Conservation (phyloP, 2,329 filamentous ascomycete species). For the Pyrenochaeta sp. region DNA sequence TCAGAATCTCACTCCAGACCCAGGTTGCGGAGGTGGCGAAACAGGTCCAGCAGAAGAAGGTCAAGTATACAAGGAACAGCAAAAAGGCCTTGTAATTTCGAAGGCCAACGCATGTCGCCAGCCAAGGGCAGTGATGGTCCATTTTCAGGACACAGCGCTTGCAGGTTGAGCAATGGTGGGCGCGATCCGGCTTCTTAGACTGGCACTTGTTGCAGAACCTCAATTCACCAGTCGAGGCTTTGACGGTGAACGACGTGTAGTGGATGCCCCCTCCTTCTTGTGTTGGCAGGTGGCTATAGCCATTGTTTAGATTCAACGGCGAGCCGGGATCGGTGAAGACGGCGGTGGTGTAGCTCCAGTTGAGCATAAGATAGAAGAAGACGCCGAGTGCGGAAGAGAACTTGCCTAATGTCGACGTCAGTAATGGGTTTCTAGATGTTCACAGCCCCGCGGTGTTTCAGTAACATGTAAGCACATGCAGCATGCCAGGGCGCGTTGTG, state of each 20-base stretch:
- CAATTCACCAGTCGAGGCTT: conserved; percentile 78
- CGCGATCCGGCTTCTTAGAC: conserved; percentile 90
- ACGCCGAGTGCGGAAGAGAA: conserved; percentile 70
- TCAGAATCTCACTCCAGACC: conserved; percentile 85
- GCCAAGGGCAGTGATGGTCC: conserved; percentile 99
- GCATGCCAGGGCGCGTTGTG: background rate
- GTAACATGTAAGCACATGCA: background rate
- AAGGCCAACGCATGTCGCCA: conserved; percentile 93
- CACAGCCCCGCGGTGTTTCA: background rate
- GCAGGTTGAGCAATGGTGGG: conserved; percentile 97
- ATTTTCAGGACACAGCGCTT: conserved; percentile 96
- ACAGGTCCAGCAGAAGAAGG: conserved; percentile 81
- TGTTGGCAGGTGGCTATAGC: conserved; percentile 85
- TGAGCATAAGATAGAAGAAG: conserved; percentile 78
- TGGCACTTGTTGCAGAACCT: conserved; percentile 99
- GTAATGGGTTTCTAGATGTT: background rate
- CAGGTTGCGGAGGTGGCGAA: conserved; percentile 81
- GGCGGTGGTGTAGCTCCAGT: conserved; percentile 89
- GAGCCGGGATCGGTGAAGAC: conserved; percentile 91
- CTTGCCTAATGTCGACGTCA: conserved; percentile 46
- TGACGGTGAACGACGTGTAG: conserved; percentile 86
- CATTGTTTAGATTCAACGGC: conserved; percentile 59
- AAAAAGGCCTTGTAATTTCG: conserved; percentile 96
- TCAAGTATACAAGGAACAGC: conserved; percentile 89
- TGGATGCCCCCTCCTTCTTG: conserved; percentile 63